These are phyloP conservation scores for Claviceps humidiphila DNA, from an alignment of 2,329 filamentous ascomycete genomes.

Conservation along the genomic window DNA sequence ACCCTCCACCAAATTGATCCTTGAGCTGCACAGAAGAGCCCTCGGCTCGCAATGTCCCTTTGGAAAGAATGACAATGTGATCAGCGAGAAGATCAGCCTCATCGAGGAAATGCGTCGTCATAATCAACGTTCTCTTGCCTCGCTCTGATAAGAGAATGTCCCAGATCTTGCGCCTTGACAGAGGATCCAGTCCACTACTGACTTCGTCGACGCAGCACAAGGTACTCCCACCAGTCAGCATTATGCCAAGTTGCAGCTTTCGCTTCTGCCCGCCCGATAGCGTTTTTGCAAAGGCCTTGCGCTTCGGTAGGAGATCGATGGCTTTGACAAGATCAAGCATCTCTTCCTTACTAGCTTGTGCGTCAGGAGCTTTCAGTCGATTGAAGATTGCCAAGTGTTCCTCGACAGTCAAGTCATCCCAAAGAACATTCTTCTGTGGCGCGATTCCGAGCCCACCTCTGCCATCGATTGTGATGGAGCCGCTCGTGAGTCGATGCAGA, in stretches of 20 bases:
- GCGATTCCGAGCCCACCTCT: slow-evolving; percentile 74
- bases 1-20: slow-evolving; percentile 67
- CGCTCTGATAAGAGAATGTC: slow-evolving; percentile 81
- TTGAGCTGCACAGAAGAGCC: slow-evolving; percentile 82
- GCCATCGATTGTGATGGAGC: slow-evolving; percentile 64
- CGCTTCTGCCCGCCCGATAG: slow-evolving; percentile 85
- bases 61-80: slow-evolving; percentile 77
- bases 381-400: slow-evolving; percentile 83
- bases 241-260: slow-evolving; percentile 86
- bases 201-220: slow-evolving; percentile 91
- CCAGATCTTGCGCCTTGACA: slow-evolving; percentile 84
- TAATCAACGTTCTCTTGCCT: slow-evolving; percentile 65
- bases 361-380: slow-evolving; percentile 54
- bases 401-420: slow-evolving; percentile 75
- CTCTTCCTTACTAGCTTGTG: slow-evolving; percentile 41
- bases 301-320: slow-evolving; percentile 65
- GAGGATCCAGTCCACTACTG: slow-evolving; percentile 73
- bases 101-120: slow-evolving; percentile 90
- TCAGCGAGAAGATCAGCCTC: slow-evolving; percentile 85
- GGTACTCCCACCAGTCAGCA: slow-evolving; percentile 79
- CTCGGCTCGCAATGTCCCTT: slow-evolving; percentile 66
- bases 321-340: slow-evolving; percentile 51
- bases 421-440: slow-evolving; percentile 88
- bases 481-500: slow-evolving; percentile 61
- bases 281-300: slow-evolving; percentile 57